phyloP scores from a whole-genome alignment of 1,284 basidiomycete genomes.

The Volvariella volvacea region DNA sequence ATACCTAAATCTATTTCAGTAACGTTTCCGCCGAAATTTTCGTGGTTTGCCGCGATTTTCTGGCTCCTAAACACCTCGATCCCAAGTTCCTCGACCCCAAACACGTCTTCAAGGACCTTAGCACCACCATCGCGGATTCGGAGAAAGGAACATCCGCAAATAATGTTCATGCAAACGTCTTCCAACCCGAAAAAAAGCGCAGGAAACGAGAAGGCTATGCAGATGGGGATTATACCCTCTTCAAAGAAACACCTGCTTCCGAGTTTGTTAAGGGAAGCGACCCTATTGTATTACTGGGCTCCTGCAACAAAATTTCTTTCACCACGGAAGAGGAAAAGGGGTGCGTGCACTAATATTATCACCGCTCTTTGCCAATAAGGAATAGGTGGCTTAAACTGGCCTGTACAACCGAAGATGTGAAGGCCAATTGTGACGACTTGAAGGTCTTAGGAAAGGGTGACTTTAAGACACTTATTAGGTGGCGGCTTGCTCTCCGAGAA shows the following conservation, averaged over 20 bases:
- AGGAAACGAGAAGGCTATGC: constrained; percentile 93
- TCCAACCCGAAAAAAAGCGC: constrained; percentile 96
- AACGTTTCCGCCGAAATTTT: constrained; percentile 99
- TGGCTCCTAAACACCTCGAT: constrained; percentile 93
- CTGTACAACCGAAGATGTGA: constrained; percentile 76
- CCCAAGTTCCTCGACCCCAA: constrained; percentile 97
- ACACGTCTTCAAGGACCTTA: constrained; percentile 95
- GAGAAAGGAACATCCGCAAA: constrained; percentile 49
- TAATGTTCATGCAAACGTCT: constrained; percentile 81
- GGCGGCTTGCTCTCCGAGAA: constrained; percentile 80
- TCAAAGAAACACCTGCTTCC: constrained; percentile 67
- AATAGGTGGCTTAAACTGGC: constrained; percentile 66
- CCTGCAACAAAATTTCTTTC: constrained; percentile 83
- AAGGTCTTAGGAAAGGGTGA: constrained; percentile 98
- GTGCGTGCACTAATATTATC: constrained; percentile 26
- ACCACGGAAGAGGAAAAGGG: constrained; percentile 78
- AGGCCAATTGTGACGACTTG: constrained; percentile 83
- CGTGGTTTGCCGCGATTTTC: constrained; percentile 95
- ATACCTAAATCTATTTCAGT: constrained; percentile 34
- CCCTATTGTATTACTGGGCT: constrained; percentile 79
- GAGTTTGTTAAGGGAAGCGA: constrained; percentile 74
- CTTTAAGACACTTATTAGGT: constrained; percentile 91
- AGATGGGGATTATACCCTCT: constrained; percentile 91
- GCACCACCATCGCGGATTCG: constrained; percentile 38
- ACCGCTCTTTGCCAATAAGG: constrained; percentile 4